Conservation (phyloP, 2,329 filamentous ascomycete genomes). For the Alternaria gansuensis region DNA sequence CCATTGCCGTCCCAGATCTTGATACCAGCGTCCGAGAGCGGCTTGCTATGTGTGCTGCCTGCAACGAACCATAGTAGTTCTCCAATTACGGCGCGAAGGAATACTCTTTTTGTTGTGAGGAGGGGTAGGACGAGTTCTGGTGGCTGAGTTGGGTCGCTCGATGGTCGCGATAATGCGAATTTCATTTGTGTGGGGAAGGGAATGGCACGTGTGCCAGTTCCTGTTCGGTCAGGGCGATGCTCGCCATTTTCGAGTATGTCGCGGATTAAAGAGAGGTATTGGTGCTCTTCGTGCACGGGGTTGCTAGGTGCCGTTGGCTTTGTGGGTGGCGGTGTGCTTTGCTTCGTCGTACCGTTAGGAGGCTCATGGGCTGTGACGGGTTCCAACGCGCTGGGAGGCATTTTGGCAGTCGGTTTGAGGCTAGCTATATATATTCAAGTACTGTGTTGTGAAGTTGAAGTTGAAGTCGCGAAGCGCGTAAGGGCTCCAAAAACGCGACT, state of each 20-base stretch:
- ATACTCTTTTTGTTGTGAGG: conserved; percentile 96
- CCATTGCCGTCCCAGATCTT: conserved; percentile 99
- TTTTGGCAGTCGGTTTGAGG: conserved; percentile 15
- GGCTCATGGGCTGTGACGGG: conserved; percentile 32
- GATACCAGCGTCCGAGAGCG: conserved; percentile 80
- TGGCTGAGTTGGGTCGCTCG: conserved; percentile 52
- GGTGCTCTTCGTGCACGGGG: conserved; percentile 80
- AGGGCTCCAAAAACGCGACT: conserved; percentile 41
- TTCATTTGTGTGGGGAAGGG: conserved; percentile 88
- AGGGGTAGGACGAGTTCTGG: conserved; percentile 79
- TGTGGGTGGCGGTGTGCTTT: conserved; percentile 19
- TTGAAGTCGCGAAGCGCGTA: conserved; percentile 38
- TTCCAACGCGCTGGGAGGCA: conserved; percentile 44
- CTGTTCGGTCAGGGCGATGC: conserved; percentile 88
- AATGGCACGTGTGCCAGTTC: conserved; percentile 88
- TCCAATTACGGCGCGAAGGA: conserved; percentile 85
- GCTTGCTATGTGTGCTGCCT: conserved; percentile 79
- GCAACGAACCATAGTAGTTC: conserved; percentile 97
- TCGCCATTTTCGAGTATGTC: conserved; percentile 85
- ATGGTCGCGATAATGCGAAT: conserved; percentile 76
- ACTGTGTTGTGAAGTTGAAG: background rate
- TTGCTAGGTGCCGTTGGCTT: conserved; percentile 23
- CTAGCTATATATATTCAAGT: background rate
- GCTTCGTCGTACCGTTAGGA: conserved; percentile 33
- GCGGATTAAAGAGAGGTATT: conserved; percentile 90